A percentile compares a stretch with the other conserved stretches of the same genome.
Conservation (phyloP, 257 asterid species). For the Voacanga thouarsii region DNA sequence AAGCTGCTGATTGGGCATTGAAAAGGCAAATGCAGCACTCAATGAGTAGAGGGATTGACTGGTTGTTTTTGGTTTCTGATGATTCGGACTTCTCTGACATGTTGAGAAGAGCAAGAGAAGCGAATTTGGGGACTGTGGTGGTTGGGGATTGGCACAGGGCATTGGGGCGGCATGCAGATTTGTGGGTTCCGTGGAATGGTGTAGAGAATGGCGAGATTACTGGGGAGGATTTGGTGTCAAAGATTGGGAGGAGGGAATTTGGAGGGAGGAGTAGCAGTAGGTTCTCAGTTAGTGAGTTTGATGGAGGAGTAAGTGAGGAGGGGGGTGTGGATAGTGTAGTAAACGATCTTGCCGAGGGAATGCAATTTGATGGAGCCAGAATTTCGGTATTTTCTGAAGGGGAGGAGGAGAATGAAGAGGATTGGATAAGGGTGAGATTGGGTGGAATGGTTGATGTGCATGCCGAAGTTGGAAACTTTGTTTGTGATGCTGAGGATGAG, state of each 20-base stretch:
- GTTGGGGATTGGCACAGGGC: slow-evolving; percentile 82
- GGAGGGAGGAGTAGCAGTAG: slow-evolving; percentile 26
- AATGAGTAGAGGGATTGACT: slow-evolving; percentile 81
- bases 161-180: slow-evolving; percentile 75
- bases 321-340: slow-evolving; percentile 30
- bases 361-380: slow-evolving; percentile 34
- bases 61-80: slow-evolving; percentile 83
- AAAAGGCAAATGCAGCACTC: slow-evolving; percentile 93
- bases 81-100: slow-evolving; percentile 83
- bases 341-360: slow-evolving; percentile 41
- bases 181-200: slow-evolving; percentile 79
- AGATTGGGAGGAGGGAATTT: slow-evolving; percentile 5
- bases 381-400: slow-evolving; percentile 74
- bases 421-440: slow-evolving; percentile 13
- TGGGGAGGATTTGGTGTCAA: slow-evolving; percentile 63
- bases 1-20: slow-evolving; percentile 96
- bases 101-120: slow-evolving; percentile 76
- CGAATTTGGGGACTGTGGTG: slow-evolving; percentile 85
- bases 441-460: slow-evolving; percentile 9
- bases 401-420: slow-evolving; percentile 45
- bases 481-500: slow-evolving; percentile 33
- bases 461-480: slow-evolving; percentile 8
- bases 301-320: slow-evolving; percentile 42
- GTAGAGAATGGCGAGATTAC: slow-evolving; percentile 80
- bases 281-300: slow-evolving; percentile 60